These are phyloP conservation scores for Blakeslea trispora DNA, from an alignment of 371 early-diverging fungal species.

Conservation along the genomic window DNA sequence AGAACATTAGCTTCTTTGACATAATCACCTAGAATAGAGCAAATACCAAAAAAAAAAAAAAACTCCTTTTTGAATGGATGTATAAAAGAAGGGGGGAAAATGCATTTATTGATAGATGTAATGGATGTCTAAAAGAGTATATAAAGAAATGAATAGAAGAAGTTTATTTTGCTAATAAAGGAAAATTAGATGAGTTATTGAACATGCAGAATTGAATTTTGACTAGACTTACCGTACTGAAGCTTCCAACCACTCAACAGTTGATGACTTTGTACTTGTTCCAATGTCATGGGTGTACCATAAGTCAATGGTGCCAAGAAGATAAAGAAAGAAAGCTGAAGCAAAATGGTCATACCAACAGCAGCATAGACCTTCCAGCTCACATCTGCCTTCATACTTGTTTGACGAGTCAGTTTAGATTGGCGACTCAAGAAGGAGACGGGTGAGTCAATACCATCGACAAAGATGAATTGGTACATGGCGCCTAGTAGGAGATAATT, in stretches of 20 bases:
- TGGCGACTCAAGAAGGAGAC: constrained; percentile 44
- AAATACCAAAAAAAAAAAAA: no score
- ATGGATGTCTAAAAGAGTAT: no score
- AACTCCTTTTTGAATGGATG: no score
- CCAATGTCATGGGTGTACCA: constrained; percentile 60
- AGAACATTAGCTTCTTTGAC: no score
- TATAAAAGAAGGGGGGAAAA: no score
- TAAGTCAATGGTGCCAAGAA: constrained; percentile 72
- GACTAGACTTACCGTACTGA: constrained; percentile 67
- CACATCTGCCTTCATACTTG: constrained; percentile 30
- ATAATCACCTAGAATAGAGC: no score
- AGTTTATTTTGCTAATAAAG: not conserved
- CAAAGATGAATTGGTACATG: constrained; percentile 67
- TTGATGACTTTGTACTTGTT: constrained; percentile 68
- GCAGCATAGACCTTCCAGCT: constrained; percentile 29
- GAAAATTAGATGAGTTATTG: no score
- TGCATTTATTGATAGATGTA: not conserved
- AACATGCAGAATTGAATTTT: no score
- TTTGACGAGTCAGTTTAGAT: constrained; percentile 28
- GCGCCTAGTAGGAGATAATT: constrained; percentile 75
- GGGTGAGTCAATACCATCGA: constrained; percentile 62
- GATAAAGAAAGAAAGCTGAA: constrained; percentile 53
- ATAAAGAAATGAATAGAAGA: not conserved
- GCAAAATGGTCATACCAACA: constrained; percentile 46
- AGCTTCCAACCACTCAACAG: constrained; percentile 81